phyloP scores from a whole-genome alignment of 2,329 filamentous ascomycete species.

The Alternaria sp. region DNA sequence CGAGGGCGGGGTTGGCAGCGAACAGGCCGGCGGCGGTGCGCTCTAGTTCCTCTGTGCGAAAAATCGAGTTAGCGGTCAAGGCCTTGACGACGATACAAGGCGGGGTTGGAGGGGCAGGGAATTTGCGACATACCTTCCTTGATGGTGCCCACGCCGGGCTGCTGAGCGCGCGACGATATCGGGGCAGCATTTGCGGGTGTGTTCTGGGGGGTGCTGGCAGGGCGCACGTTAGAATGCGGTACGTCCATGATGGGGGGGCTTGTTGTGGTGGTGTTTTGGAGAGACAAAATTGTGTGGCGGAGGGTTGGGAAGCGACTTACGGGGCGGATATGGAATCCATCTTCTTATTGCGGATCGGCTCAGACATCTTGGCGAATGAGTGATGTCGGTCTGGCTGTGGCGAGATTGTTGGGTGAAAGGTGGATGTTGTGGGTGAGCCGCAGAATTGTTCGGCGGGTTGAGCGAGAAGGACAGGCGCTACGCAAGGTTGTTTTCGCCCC shows the following conservation, averaged over 20 bases:
- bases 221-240: slow-evolving; percentile 43
- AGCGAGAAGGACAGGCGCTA: slow-evolving; percentile 33
- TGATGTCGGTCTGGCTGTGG: slow-evolving; percentile 38
- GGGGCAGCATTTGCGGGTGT: slow-evolving; percentile 95
- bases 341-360: slow-evolving; percentile 74
- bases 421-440: slow-evolving; percentile 42
- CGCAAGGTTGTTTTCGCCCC: slow-evolving; percentile 39
- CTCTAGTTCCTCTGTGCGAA: slow-evolving; percentile 81
- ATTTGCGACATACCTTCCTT: slow-evolving; percentile 79
- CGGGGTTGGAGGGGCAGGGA: slow-evolving; percentile 45
- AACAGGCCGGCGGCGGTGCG: slow-evolving; percentile 91
- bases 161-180: slow-evolving; percentile 96
- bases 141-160: slow-evolving; percentile 93
- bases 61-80: slow-evolving; percentile 51
- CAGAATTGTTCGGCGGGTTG: slow-evolving; percentile 49
- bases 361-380: slow-evolving; percentile 64
- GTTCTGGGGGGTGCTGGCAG: slow-evolving; percentile 91
- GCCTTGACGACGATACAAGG: slow-evolving; percentile 29
- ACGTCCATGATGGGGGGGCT: slow-evolving; percentile 36
- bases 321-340: slow-evolving; percentile 68
- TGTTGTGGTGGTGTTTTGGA: slow-evolving; percentile 23
- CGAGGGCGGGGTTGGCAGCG: slow-evolving; percentile 91
- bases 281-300: slow-evolving; percentile 37
- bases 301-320: slow-evolving; percentile 59
- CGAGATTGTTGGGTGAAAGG: slow-evolving; percentile 43